phyloP scores from a whole-genome alignment of 441 rosid genomes.

The Populus hybrid region DNA sequence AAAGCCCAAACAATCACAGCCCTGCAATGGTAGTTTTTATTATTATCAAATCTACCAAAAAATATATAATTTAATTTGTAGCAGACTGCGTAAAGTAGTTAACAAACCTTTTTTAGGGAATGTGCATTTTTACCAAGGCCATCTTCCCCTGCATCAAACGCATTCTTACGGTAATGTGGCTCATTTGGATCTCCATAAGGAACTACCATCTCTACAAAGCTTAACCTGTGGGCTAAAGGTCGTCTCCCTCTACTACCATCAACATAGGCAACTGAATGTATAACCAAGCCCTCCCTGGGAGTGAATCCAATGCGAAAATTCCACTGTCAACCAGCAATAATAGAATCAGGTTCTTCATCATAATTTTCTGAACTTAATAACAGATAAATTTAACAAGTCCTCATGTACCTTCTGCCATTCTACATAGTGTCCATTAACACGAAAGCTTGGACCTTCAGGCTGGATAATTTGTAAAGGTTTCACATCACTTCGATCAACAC shows the following conservation, averaged over 20 bases:
- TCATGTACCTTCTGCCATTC: constrained; percentile 80
- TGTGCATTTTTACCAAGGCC: constrained; percentile 94
- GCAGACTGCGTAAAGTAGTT: constrained; percentile 11
- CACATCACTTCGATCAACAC: constrained; percentile 89
- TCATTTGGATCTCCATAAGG: constrained; percentile 97
- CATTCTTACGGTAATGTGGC: constrained; percentile 88
- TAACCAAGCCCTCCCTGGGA: constrained; percentile 83
- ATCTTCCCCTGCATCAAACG: constrained; percentile 95
- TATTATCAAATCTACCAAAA: neutral
- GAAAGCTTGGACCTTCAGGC: constrained; percentile 93
- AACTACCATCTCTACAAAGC: constrained; percentile 94
- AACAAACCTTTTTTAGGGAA: constrained; percentile 76
- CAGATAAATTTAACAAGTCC: neutral
- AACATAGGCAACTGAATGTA: constrained; percentile 81
- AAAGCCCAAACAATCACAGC: too few species aligned
- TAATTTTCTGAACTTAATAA: neutral
- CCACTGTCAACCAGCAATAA: constrained; percentile 56
- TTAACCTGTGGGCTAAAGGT: constrained; percentile 80
- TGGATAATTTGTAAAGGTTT: constrained; percentile 74
- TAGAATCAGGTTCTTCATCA: constrained; percentile 9
- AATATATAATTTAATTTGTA: constrained; percentile 1
- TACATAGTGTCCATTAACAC: constrained; percentile 70
- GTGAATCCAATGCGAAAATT: constrained; percentile 93
- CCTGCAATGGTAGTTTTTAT: constrained; percentile 35
- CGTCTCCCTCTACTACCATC: constrained; percentile 89